Conservation (phyloP, 164 flowering plant species). For the Cinnamomum micranthum region DNA sequence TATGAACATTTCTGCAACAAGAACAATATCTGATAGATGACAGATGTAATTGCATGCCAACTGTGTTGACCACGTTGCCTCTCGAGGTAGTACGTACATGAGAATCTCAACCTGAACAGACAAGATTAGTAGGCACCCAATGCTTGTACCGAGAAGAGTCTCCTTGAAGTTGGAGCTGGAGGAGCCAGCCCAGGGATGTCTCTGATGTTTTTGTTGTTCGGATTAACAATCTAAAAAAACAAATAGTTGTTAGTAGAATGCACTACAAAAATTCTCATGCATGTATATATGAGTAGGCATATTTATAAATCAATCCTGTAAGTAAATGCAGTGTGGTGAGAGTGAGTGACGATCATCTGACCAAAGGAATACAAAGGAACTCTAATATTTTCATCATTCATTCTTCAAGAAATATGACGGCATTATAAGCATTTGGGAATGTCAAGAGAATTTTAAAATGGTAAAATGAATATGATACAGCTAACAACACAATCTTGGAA, state of each 20-base stretch:
- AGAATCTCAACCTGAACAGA: not conserved
- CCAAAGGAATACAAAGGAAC: too few species aligned
- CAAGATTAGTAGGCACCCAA: constrained; percentile 15
- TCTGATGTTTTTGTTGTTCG: constrained; percentile 75
- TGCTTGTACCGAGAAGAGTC: constrained; percentile 45
- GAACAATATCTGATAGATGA: not conserved
- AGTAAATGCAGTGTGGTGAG: too few species aligned
- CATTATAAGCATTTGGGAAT: too few species aligned
- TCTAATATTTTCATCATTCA: too few species aligned
- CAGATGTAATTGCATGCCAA: not conserved
- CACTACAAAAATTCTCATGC: not conserved
- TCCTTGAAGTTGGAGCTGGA: constrained; percentile 82
- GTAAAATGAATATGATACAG: too few species aligned
- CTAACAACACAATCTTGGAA: too few species aligned
- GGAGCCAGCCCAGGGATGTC: constrained; percentile 97
- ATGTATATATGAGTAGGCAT: not conserved
- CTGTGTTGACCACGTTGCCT: too few species aligned
- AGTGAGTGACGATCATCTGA: too few species aligned
- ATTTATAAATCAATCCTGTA: too few species aligned
- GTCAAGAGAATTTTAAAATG: too few species aligned
- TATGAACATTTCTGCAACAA: not conserved
- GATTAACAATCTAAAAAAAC: constrained; percentile 66
- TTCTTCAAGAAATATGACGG: too few species aligned
- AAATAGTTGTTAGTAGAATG: not conserved
- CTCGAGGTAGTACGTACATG: not conserved